phyloP scores from a whole-genome alignment of 768 basidiomycete genomes.

The Cystofilobasidium ferigula region DNA sequence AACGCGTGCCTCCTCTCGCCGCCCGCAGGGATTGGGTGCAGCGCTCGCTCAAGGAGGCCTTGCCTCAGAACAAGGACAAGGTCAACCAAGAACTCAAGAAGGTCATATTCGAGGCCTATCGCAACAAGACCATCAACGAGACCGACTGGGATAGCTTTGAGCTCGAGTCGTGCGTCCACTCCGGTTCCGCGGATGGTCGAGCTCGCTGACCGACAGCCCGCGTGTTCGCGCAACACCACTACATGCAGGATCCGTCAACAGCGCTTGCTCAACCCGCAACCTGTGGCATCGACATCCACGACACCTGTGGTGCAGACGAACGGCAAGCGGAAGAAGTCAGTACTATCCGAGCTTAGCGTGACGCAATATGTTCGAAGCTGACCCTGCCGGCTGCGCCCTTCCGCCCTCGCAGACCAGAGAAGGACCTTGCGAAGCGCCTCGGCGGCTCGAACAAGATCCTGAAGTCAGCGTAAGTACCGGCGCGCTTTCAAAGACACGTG shows the following conservation, averaged over 20 bases:
- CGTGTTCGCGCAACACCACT: no score
- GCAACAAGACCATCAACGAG: conserved; percentile 72
- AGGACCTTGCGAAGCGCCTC: neutral
- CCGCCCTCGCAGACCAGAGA: neutral
- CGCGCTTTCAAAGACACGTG: no score
- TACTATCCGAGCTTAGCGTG: neutral
- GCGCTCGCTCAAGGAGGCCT: conserved; percentile 81
- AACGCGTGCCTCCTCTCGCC: neutral
- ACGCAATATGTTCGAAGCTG: no score
- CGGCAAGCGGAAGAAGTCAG: conserved; percentile 27
- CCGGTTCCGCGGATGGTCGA: conserved; percentile 46
- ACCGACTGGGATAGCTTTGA: conserved; percentile 86
- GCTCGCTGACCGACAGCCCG: neutral
- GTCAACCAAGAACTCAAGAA: conserved; percentile 90
- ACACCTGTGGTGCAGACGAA: conserved; percentile 11
- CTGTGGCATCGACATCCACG: neutral
- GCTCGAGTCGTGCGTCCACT: conserved; percentile 54
- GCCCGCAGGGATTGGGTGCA: conserved; percentile 78
- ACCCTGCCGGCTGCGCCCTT: no score
- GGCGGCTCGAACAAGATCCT: conserved; percentile 29
- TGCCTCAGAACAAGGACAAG: conserved; percentile 69
- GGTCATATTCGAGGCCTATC: conserved; percentile 78
- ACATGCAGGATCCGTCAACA: conserved; percentile 31
- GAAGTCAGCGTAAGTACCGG: no score
- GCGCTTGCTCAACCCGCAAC: conserved; percentile 9